These are phyloP conservation scores for Colletotrichum gigasporum DNA, from an alignment of 2,329 filamentous ascomycete species.

Conservation along the genomic window DNA sequence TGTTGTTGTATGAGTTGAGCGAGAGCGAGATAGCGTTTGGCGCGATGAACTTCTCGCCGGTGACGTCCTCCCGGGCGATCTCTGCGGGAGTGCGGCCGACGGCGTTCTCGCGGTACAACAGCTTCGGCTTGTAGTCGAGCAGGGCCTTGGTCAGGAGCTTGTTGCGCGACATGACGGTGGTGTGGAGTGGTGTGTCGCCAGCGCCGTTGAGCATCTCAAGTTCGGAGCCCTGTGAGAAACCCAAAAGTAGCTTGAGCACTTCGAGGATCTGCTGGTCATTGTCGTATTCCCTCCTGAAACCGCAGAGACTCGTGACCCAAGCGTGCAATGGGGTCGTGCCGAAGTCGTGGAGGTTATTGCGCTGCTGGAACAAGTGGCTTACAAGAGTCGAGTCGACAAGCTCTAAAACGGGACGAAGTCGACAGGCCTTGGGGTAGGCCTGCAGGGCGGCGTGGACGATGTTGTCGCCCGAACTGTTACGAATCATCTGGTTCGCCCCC, in stretches of 20 bases:
- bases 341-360: slow-evolving; percentile 59
- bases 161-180: slow-evolving; percentile 53
- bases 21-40: slow-evolving; percentile 27
- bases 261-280: slow-evolving; percentile 44
- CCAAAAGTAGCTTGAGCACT: slow-evolving; percentile 59
- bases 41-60: slow-evolving; percentile 47
- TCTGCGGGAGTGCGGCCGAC: slow-evolving; percentile 80
- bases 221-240: slow-evolving; percentile 65
- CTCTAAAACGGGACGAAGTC: slow-evolving; percentile 59
- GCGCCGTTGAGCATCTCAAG: slow-evolving; percentile 69
- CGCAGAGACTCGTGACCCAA: slow-evolving; percentile 54
- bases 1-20: slow-evolving; percentile 6
- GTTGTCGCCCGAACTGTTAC: slow-evolving; percentile 71
- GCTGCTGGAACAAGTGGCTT: slow-evolving; percentile 66
- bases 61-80: slow-evolving; percentile 66
- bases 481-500: slow-evolving; percentile 75
- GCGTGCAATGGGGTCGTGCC: slow-evolving; percentile 72
- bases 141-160: slow-evolving; percentile 52
- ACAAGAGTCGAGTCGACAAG: slow-evolving; percentile 68
- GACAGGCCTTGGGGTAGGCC: slow-evolving; percentile 41
- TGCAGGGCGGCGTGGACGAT: slow-evolving; percentile 69
- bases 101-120: slow-evolving; percentile 78
- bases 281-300: slow-evolving; percentile 37
- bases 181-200: slow-evolving; percentile 73
- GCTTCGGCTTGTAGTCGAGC: slow-evolving; percentile 63